Conservation (phyloP, 2,329 filamentous ascomycete species). For the Ophiostoma tasmaniense region DNA sequence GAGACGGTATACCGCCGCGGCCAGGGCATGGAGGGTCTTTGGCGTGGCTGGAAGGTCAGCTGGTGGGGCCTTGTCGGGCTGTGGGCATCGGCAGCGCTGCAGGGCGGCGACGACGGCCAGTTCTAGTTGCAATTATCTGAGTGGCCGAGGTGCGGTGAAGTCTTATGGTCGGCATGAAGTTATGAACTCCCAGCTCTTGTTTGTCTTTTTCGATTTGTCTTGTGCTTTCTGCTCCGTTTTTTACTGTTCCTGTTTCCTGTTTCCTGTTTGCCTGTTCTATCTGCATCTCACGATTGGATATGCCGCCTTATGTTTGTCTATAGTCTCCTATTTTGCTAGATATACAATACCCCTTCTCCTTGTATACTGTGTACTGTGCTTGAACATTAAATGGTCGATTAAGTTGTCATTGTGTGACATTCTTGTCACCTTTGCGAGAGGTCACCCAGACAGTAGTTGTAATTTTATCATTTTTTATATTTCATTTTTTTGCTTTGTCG, state of each 20-base stretch:
- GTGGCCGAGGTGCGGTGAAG: not conserved
- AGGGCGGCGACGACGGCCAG: conserved; percentile 52
- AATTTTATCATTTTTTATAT: conserved; percentile 5
- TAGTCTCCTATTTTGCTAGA: conserved; percentile 8
- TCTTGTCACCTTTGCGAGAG: not conserved
- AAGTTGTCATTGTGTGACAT: too few species aligned
- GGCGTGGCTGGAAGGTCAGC: conserved; percentile 67
- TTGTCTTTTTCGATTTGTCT: not conserved
- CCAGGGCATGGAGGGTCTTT: conserved; percentile 60
- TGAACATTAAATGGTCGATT: too few species aligned
- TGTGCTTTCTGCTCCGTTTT: not conserved
- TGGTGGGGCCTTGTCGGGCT: conserved; percentile 70
- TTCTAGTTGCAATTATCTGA: conserved; percentile 34
- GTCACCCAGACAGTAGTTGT: not conserved
- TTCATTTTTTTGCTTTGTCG: conserved; percentile 2
- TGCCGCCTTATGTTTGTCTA: not conserved
- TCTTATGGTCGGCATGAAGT: conserved; percentile 10
- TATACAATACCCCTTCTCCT: conserved; percentile 13
- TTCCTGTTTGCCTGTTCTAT: not conserved
- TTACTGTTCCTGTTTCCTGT: not conserved
- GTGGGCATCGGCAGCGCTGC: conserved; percentile 60
- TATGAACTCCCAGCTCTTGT: conserved; percentile 17
- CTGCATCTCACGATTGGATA: not conserved
- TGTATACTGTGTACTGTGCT: not conserved
- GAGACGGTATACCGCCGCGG: conserved; percentile 48